Percentiles rank a stretch among this genome's conserved stretches.
These are phyloP conservation scores for Apiotrichum gamsii DNA, from an alignment of 1,284 basidiomycete genomes.

Conservation along the genomic window DNA sequence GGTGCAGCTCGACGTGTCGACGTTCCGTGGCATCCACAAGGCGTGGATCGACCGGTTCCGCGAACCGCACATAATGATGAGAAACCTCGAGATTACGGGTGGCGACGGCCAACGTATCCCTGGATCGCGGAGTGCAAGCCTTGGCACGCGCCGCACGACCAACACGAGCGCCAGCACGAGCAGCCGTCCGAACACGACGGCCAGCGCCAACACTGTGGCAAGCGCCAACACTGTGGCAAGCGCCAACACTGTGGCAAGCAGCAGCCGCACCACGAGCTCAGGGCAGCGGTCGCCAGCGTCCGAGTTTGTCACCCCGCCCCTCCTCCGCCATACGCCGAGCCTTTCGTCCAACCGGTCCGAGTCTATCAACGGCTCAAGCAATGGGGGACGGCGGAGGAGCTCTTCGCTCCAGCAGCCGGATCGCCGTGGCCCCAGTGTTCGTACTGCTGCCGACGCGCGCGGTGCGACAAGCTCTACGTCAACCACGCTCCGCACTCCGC, in stretches of 20 bases:
- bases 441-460: no score
- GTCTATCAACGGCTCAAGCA: no score
- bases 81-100: constrained; percentile 2
- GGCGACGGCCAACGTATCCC: constrained; percentile 1
- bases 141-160: background rate
- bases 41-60: constrained; percentile 13
- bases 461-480: no score
- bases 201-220: no score
- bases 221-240: no score
- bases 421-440: no score
- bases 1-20: constrained; percentile 7
- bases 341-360: constrained; percentile 2
- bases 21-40: constrained; percentile 13
- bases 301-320: background rate
- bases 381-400: no score
- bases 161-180: background rate
- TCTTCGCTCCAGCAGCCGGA: no score
- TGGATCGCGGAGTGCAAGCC: no score
- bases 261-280: background rate
- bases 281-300: background rate
- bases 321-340: constrained; percentile 5
- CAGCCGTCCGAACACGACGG: no score
- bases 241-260: no score
- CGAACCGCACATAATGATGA: constrained; percentile 5
- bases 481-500: no score